Evolutionary conservation across 148 eudicot species (phyloP).

Genomic region (Drosera capensis): DNA sequence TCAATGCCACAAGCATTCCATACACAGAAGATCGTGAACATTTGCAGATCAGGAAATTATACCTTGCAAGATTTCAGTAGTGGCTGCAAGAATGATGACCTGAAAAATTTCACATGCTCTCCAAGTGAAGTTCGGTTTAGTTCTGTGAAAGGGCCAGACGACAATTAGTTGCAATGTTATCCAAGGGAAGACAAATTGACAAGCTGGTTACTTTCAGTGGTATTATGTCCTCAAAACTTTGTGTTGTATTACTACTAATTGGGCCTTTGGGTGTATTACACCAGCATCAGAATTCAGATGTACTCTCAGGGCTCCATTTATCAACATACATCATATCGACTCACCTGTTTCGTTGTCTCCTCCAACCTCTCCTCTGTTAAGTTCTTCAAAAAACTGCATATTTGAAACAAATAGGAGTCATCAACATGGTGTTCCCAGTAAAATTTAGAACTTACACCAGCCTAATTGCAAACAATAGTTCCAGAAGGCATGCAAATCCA

Average conservation of each 20-base stretch:
- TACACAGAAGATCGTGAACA: background rate
- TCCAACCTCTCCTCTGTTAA: slow-evolving; percentile 41
- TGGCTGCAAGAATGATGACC: slow-evolving; percentile 74
- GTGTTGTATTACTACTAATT: too few species aligned
- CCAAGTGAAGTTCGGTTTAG: slow-evolving; percentile 79
- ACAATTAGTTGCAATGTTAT: background rate
- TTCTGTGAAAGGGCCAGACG: slow-evolving; percentile 20
- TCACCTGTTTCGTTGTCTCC: slow-evolving; percentile 43
- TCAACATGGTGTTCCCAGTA: background rate
- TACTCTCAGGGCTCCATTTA: background rate
- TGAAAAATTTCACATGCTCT: slow-evolving; percentile 59
- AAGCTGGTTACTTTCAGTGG: background rate
- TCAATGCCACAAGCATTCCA: background rate
- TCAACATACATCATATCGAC: background rate
- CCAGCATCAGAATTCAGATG: background rate
- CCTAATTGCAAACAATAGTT: background rate
- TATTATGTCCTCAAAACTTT: background rate
- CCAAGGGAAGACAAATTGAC: background rate
- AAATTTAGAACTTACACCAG: background rate
- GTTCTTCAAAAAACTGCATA: slow-evolving; percentile 74
- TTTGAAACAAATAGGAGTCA: background rate
- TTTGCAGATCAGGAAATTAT: slow-evolving; percentile 1
- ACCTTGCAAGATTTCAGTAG: slow-evolving; percentile 91
- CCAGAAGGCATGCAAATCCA: background rate
- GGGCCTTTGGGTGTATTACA: too few species aligned